Base-by-base conservation (phyloP, 2,329 filamentous ascomycete species). In the Didymosphaeria variabile region DNA sequence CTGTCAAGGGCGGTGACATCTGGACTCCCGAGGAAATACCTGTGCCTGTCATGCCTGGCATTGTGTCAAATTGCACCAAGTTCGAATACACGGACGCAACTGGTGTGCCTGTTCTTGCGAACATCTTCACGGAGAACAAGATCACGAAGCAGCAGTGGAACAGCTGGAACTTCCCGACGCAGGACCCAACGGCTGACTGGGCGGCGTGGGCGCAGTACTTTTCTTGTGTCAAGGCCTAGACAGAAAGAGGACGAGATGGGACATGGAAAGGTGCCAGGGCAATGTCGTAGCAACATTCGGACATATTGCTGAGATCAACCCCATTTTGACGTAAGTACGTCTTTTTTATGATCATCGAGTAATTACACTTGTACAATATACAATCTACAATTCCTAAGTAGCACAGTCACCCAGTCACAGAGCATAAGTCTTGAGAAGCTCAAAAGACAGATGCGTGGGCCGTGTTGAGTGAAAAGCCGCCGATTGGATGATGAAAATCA, bases 21-120 rank as follows among this genome's bases (percentile, higher is more conserved):
- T 65, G 51, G 38, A 71, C 64, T 5, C 57, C 64, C 0, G 59
- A 61, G 21, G 58, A 68, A 42, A 61, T 38, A 10, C 74, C 75
- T 12, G 72, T 76, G 0, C 75, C 75, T 4, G 59, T 74, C 7
- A 71, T 72, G 68, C 72, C 71, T 4, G 66, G 65, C 34, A 75
- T 76, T 49, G 63, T 73, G 23, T 29, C 60, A 13, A 65, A 64
- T 26, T 78, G 75, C 67, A 62, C 66, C 42, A 64, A 67, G 34
- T 77, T 70, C 45, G 72, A 76, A 58, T 69, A 65, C 58, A 67
- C 62, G n/a, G 65, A 68, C 44, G 53, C 19, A 1, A 51, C 31
- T 0, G 68, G 68, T 10, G 36, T 26, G 19, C 65, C 68, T 1
- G 55, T 29, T 15, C 59, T 67, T 32, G 29, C 57, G n/a, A 40